Base-by-base conservation (phyloP, 2,329 filamentous ascomycete species). In the Dactylellina leptospora region DNA sequence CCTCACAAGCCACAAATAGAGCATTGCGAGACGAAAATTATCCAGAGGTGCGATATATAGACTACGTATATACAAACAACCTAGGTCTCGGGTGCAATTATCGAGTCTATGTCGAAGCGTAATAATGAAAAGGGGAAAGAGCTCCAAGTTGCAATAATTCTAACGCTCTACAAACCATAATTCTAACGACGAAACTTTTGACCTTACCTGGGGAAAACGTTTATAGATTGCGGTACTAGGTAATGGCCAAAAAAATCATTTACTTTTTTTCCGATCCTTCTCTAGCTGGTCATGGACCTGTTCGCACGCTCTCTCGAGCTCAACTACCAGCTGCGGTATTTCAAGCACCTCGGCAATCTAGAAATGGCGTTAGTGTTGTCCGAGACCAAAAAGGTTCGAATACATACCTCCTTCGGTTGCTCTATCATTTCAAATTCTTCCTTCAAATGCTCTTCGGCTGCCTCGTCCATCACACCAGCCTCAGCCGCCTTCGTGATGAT, bases 231-330 rank as follows among this genome's bases (percentile, higher is more conserved):
- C n/a, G n/a, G n/a, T n/a, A n/a, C n/a, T n/a, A n/a, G n/a, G n/a
- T n/a, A n/a, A n/a, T n/a, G n/a, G n/a, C n/a, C n/a, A n/a, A n/a
- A n/a, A n/a, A n/a, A n/a, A n/a, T n/a, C n/a, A n/a, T n/a, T n/a
- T n/a, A n/a, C n/a, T 4, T 6, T 40, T 40, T n/a, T 38, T 11
- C 33, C 16, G 11, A 3, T 10, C 9, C 16, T 38, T 40, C 36
- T 77, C 68, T 6, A 82, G 75, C 38, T 80, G 78, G 60, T 80
- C 78, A 30, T 79, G 84, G 1, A 93, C 88, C 79, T 93, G 90
- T 83, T 87, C 87, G 68, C 92, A 87, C 3, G 90, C 90, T 44
- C 90, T 82, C 77, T 93, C 90, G 0, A 92, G 83, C 78, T 93
- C 90, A 13, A 88, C 82, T 60, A 87, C 86, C 23, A 93, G 82